Conservation (phyloP, 441 rosid genomes). For the Syzygium malaccense region DNA sequence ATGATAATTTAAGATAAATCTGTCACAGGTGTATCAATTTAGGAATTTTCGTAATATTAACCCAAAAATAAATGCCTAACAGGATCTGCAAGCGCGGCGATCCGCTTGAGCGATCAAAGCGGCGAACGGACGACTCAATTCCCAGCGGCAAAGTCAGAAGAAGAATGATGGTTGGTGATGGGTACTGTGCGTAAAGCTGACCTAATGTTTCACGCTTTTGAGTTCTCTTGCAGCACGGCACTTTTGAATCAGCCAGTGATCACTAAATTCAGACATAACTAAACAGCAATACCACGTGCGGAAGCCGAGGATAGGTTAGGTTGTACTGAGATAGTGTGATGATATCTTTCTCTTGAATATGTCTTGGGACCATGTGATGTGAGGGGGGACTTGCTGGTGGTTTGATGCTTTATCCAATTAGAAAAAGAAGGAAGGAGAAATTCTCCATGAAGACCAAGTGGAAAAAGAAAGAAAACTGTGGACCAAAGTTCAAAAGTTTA, state of each 20-base stretch:
- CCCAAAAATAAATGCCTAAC: neutral
- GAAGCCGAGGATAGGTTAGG: neutral
- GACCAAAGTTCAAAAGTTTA: neutral
- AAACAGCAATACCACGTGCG: neutral
- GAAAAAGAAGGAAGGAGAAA: rapidly evolving
- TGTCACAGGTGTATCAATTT: too few species aligned
- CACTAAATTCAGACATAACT: neutral
- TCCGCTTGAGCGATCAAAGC: neutral
- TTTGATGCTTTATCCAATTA: neutral
- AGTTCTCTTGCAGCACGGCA: neutral
- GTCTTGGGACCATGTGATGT: neutral
- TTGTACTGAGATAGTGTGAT: neutral
- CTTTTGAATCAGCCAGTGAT: neutral
- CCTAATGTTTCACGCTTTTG: neutral
- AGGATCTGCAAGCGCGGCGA: neutral
- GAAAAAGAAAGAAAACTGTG: neutral
- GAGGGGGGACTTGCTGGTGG: neutral
- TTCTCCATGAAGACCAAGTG: neutral
- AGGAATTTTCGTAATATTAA: neutral
- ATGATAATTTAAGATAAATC: too few species aligned
- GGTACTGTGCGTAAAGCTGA: neutral
- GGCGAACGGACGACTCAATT: neutral
- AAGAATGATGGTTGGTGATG: neutral
- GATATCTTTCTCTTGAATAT: neutral
- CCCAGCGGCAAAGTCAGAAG: neutral